Evolutionary conservation across 1,284 basidiomycete species (phyloP).

Genomic region (Xerocomus alliaceus): DNA sequence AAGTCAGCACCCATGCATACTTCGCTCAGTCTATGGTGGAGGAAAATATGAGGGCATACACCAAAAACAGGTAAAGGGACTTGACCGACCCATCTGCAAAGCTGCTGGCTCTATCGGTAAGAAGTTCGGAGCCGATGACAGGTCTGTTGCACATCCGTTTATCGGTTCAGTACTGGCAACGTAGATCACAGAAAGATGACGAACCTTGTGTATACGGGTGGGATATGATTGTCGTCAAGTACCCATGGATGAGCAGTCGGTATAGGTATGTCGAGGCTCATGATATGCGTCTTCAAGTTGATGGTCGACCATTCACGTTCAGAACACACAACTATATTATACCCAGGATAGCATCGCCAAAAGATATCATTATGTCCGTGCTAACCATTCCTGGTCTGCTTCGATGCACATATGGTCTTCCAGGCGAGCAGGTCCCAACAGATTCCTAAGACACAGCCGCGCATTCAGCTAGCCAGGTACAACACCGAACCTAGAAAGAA

Average conservation of each 20-base stretch:
- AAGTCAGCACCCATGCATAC: conserved; percentile 6
- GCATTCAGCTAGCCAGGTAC: too few species aligned
- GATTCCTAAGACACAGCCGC: too few species aligned
- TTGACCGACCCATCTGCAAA: neutral
- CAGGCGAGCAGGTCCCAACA: too few species aligned
- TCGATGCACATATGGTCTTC: too few species aligned
- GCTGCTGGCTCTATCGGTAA: neutral
- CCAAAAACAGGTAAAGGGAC: neutral
- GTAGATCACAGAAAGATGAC: neutral
- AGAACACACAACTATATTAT: neutral
- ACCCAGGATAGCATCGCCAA: too few species aligned
- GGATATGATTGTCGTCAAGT: neutral
- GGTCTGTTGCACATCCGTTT: neutral
- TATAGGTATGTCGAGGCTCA: neutral
- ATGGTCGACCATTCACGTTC: neutral
- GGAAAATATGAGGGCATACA: neutral
- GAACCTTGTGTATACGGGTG: neutral
- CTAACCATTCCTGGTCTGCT: too few species aligned
- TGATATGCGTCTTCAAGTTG: neutral
- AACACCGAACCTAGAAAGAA: too few species aligned
- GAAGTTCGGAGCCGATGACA: conserved; percentile 1
- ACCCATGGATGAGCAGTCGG: neutral
- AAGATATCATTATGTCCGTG: too few species aligned
- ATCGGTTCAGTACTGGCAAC: too few species aligned
- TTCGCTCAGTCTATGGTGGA: neutral